These are phyloP conservation scores for Jacaranda mimosifolia DNA, from an alignment of 257 asterid species.

Conservation along the genomic window DNA sequence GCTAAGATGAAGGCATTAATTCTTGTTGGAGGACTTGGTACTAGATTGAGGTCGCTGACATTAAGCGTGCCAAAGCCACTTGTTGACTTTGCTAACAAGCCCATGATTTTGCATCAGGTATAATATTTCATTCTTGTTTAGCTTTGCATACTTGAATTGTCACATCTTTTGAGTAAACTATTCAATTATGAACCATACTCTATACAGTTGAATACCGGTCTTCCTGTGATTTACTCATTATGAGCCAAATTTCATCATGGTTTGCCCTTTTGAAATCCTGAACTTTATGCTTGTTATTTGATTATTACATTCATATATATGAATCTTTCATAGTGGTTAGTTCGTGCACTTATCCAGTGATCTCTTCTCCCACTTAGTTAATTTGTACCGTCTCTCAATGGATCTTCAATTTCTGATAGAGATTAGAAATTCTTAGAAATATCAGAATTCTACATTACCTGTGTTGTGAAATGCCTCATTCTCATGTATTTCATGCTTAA, in stretches of 20 bases:
- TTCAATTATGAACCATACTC: neutral
- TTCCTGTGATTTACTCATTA: neutral
- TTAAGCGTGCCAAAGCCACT: conserved; percentile 92
- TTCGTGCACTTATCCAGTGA: no score
- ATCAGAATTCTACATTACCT: neutral
- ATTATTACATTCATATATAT: neutral
- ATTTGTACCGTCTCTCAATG: no score
- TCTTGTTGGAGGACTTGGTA: conserved; percentile 97
- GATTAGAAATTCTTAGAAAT: no score
- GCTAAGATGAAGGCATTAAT: conserved; percentile 88
- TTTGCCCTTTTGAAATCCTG: conserved; percentile 20
- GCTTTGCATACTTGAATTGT: neutral
- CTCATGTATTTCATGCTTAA: no score
- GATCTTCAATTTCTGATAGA: no score
- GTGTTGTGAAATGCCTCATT: no score
- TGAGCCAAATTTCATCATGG: neutral
- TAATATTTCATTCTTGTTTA: neutral
- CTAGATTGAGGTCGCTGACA: conserved; percentile 93
- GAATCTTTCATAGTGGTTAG: no score
- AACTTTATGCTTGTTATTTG: neutral
- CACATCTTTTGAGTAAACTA: neutral
- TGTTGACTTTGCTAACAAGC: conserved; percentile 95
- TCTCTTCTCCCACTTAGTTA: no score
- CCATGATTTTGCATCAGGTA: conserved; percentile 99
- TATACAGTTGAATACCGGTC: no score